These are phyloP conservation scores for Amborella trichopoda DNA, from an alignment of 164 flowering plant genomes.

Conservation along the genomic window DNA sequence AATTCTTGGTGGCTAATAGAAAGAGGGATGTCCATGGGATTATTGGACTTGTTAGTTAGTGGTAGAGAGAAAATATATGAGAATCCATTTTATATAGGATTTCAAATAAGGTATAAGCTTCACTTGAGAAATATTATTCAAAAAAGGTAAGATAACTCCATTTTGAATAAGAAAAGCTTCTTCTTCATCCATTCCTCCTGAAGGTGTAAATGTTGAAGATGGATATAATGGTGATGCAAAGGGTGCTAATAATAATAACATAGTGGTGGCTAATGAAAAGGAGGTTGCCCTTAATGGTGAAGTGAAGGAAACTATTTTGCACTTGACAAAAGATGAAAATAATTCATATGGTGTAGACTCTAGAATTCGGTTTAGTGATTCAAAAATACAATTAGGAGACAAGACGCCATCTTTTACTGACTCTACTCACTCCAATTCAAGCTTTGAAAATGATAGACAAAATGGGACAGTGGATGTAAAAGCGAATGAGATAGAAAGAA, in stretches of 20 bases:
- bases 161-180: too few species aligned
- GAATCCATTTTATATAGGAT: too few species aligned
- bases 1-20: too few species aligned
- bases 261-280: constrained; percentile 13
- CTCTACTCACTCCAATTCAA: constrained; percentile 6
- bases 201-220: constrained; percentile 14
- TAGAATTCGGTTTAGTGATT: constrained; percentile 9
- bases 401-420: constrained; percentile 3
- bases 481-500: constrained; percentile 5
- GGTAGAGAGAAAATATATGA: too few species aligned
- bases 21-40: too few species aligned
- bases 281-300: constrained; percentile 5
- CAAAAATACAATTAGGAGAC: constrained; percentile 6
- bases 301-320: constrained; percentile 7
- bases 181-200: constrained; percentile 18
- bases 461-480: constrained; percentile 1
- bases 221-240: constrained; percentile 5
- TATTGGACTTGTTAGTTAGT: too few species aligned
- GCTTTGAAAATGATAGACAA: constrained; percentile 11
- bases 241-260: constrained; percentile 8
- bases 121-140: too few species aligned
- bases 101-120: too few species aligned
- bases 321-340: constrained; percentile 4
- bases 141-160: too few species aligned
- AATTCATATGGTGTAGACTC: constrained; percentile 3